phyloP scores from a whole-genome alignment of 306 rosid species.

The Gastrolobium bilobum region DNA sequence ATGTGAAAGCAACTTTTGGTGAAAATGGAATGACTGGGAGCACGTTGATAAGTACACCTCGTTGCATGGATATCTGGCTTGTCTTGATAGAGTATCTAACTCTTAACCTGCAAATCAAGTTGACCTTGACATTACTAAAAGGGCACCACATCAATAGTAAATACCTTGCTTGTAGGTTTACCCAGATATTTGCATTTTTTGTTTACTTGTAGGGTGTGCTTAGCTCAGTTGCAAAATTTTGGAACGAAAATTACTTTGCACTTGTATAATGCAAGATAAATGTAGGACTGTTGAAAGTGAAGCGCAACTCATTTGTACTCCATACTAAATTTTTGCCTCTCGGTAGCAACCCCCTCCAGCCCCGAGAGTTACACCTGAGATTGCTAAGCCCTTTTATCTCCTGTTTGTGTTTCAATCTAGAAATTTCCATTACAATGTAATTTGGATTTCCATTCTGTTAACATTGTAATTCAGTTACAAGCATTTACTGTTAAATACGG shows the following conservation, averaged over 20 bases:
- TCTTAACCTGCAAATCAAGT: conserved; percentile 42
- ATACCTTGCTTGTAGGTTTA: conserved; percentile 30
- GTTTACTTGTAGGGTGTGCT: conserved; percentile 34
- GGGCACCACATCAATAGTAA: conserved; percentile 19
- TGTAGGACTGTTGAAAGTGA: background rate
- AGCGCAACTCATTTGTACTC: conserved; percentile 4
- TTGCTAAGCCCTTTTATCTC: no score
- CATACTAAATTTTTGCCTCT: background rate
- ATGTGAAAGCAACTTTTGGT: conserved; percentile 24
- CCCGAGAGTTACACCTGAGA: no score
- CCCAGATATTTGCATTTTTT: conserved; percentile 14
- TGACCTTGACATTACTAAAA: conserved; percentile 27
- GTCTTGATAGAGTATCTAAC: conserved; percentile 28
- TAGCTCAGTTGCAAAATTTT: conserved; percentile 12
- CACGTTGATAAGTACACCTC: conserved; percentile 14
- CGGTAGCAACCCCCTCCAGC: no score
- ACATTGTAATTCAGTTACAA: no score
- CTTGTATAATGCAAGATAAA: conserved; percentile 39
- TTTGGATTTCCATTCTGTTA: no score
- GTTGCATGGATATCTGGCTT: conserved; percentile 37
- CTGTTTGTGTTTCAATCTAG: no score
- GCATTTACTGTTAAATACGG: no score
- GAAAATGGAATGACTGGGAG: conserved; percentile 31
- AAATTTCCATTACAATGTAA: no score
- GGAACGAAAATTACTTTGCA: conserved; percentile 11